Evolutionary conservation across 495 filamentous ascomycete species (phyloP).

Genomic region (Penicillium flavigenum): DNA sequence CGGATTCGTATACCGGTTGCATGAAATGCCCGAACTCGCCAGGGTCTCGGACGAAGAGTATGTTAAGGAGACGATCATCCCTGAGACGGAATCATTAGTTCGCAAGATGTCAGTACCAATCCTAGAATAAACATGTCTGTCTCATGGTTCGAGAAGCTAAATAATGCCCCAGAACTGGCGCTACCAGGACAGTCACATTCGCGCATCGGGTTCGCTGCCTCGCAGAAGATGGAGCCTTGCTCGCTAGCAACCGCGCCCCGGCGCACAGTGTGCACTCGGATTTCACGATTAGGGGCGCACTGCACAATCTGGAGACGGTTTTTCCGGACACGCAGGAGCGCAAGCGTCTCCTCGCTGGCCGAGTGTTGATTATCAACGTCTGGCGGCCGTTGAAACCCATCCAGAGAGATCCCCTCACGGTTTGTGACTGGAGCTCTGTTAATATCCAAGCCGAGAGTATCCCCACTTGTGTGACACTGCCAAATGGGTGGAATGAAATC

Average conservation of each 20-base stretch:
- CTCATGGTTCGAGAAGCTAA: background rate
- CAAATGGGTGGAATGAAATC: constrained; percentile 19
- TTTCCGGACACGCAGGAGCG: constrained; percentile 42
- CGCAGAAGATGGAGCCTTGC: constrained; percentile 10
- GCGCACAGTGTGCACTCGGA: constrained; percentile 28
- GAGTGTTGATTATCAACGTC: constrained; percentile 63
- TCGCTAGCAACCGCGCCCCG: constrained; percentile 18
- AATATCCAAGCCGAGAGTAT: constrained; percentile 19
- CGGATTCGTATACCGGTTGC: constrained; percentile 15
- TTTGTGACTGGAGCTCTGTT: constrained; percentile 34
- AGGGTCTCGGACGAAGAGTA: constrained; percentile 1
- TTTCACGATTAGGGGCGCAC: constrained; percentile 15
- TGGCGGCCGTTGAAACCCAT: constrained; percentile 62
- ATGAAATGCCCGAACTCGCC: constrained; percentile 18
- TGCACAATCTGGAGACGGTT: constrained; percentile 13
- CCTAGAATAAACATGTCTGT: background rate
- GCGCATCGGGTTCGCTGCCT: constrained; percentile 19
- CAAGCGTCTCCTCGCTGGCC: constrained; percentile 49
- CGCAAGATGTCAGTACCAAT: constrained; percentile 13
- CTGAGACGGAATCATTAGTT: constrained; percentile 17
- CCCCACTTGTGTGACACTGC: constrained; percentile 16
- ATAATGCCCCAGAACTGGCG: constrained; percentile 14
- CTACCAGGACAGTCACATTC: constrained; percentile 16
- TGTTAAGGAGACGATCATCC: constrained; percentile 13
- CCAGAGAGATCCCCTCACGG: constrained; percentile 51